A percentile compares a stretch with the other conserved stretches of the same genome.
These are phyloP conservation scores for Veloboletus limbatus DNA, from an alignment of 1,284 basidiomycete species.

Conservation along the genomic window DNA sequence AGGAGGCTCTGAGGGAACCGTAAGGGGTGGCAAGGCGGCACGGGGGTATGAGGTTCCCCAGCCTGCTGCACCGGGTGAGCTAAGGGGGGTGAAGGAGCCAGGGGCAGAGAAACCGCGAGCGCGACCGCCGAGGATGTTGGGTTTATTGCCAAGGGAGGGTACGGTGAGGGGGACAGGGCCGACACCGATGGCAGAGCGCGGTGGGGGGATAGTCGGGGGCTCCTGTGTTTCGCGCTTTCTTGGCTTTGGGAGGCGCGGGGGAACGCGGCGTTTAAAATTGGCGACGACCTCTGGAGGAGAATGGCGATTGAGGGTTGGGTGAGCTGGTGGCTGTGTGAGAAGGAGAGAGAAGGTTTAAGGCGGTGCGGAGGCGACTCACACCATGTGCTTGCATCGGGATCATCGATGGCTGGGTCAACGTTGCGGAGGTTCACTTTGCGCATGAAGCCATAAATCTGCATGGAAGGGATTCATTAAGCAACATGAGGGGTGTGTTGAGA, in stretches of 20 bases:
- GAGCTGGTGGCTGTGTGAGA: constrained; percentile 50
- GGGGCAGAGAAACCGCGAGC: constrained; percentile 78
- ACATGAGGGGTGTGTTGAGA: too few species aligned
- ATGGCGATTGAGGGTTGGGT: constrained; percentile 83
- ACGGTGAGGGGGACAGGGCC: constrained; percentile 59
- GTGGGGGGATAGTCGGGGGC: constrained; percentile 58
- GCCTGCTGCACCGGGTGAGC: constrained; percentile 49
- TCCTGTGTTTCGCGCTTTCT: constrained; percentile 72
- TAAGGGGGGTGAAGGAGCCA: constrained; percentile 68
- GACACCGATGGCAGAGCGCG: constrained; percentile 67
- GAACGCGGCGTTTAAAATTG: constrained; percentile 89
- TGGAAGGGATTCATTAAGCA: constrained; percentile 22
- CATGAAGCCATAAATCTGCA: constrained; percentile 92
- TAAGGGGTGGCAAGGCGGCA: constrained; percentile 72
- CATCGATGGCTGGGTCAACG: constrained; percentile 87
- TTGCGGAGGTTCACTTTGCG: constrained; percentile 90
- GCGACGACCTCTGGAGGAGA: constrained; percentile 84
- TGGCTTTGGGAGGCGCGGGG: constrained; percentile 82
- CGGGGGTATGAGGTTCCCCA: constrained; percentile 62
- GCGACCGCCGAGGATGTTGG: constrained; percentile 49
- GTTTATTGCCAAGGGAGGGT: constrained; percentile 41
- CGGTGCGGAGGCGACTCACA: constrained; percentile 54
- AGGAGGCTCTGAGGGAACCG: constrained; percentile 69
- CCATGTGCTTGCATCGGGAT: constrained; percentile 92
- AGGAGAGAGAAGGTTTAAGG: constrained; percentile 17